These are phyloP conservation scores for Solanum pinnatisectum DNA, from an alignment of 257 asterid species.

Conservation along the genomic window DNA sequence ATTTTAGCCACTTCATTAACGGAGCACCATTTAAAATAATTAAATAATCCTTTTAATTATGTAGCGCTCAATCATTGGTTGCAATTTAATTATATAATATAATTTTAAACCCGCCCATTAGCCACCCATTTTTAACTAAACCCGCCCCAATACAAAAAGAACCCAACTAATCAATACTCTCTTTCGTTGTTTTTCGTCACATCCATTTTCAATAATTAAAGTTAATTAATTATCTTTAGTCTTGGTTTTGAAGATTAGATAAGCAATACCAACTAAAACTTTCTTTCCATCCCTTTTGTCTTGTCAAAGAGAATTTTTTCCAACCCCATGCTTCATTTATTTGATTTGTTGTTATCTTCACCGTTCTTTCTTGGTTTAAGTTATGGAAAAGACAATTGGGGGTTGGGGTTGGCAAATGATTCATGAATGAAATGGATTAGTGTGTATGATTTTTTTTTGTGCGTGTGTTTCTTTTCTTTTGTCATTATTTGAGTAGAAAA, in stretches of 20 bases:
- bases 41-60: too few species aligned
- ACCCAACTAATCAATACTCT: neutral
- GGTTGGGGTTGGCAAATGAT: neutral
- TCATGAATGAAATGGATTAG: neutral
- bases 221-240: slow-evolving; percentile 4
- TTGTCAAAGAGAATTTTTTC: neutral
- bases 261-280: slow-evolving; percentile 1
- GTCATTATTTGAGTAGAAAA: neutral
- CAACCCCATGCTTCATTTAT: neutral
- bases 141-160: too few species aligned
- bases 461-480: neutral
- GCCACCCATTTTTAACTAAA: too few species aligned
- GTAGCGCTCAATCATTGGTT: too few species aligned
- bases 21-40: too few species aligned
- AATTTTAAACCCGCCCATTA: too few species aligned
- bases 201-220: slow-evolving; percentile 16
- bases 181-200: slow-evolving; percentile 15
- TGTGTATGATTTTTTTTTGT: neutral
- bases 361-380: neutral
- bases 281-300: neutral
- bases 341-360: neutral
- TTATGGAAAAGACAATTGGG: slow-evolving; percentile 5
- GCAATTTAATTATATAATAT: too few species aligned
- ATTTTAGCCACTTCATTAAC: too few species aligned
- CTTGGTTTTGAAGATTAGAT: slow-evolving; percentile 20